phyloP scores from a whole-genome alignment of 306 rosid genomes.

The Albizia julibrissin region DNA sequence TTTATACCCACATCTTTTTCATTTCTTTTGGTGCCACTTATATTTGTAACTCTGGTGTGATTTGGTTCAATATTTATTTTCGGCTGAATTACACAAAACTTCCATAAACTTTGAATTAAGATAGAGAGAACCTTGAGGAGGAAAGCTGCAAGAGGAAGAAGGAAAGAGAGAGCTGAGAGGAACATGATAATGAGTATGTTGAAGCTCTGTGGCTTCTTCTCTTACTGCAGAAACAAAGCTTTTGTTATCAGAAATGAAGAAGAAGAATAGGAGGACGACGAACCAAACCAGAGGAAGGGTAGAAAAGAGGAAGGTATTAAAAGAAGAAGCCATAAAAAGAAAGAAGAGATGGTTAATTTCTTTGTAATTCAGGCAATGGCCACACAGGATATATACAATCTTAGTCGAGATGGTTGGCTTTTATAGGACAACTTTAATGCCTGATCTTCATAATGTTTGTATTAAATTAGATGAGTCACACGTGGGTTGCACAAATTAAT shows the following conservation, averaged over 20 bases:
- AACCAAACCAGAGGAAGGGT: neutral
- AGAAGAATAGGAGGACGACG: neutral
- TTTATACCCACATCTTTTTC: no score
- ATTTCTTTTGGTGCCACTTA: no score
- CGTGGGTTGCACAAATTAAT: neutral
- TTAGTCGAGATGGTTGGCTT: neutral
- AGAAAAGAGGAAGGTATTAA: neutral
- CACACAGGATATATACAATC: neutral
- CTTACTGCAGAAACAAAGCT: neutral
- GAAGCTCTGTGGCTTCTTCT: neutral
- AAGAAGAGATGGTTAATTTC: neutral
- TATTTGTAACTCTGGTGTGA: no score
- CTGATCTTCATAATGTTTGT: neutral
- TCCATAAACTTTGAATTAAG: no score
- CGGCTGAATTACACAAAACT: no score
- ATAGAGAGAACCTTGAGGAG: neutral
- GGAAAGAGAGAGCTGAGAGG: slow-evolving; percentile 55
- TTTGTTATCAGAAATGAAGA: neutral
- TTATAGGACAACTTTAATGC: neutral
- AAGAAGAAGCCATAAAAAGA: neutral
- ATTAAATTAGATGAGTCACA: neutral
- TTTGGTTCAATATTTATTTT: no score
- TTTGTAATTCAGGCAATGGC: neutral
- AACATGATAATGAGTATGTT: slow-evolving; percentile 6
- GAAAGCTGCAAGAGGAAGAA: slow-evolving; percentile 50